Evolutionary conservation across 2,329 filamentous ascomycete species (phyloP), one percentile per base, ranked within the genome.

Genomic region (Fusarium secorum): DNA sequence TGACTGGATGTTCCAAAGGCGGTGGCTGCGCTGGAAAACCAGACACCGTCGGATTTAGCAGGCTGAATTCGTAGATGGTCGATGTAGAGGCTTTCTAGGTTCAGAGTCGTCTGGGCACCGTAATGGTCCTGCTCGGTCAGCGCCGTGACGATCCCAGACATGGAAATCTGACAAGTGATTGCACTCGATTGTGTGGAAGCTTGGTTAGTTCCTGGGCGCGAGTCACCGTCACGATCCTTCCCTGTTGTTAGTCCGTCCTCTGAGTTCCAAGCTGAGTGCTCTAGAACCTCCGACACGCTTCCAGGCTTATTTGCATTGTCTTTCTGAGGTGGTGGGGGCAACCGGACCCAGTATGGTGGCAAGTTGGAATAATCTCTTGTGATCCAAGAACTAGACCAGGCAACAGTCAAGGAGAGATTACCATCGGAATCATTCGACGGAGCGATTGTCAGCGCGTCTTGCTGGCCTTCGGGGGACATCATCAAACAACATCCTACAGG

Each of bases 401-500:
- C 78, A 1, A 89, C 84, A 3, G 85, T 83, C 36, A 90, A 77
- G 8, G 87, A 89, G 18, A 90, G 76, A 71, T 89, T 83, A 0
- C 88, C 88, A 70, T 90, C 88, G 0, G 87, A 88, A 69, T 90
- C 87, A 64, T 90, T 85, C 13, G 88, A 78, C 2, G 87, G 83
- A 7, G 85, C 86, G 36, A 90, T 81, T 2, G 83, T 83, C 55
- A 90, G 77, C 0, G 87, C 85, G 28, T 84, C 83, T 61, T 85
- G 78, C 11, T 78, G 79, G 3, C 83, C 82, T 62, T 86, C 84
- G 0, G 88, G 85, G 2, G 85, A 85, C 68, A 82, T 83, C 81
- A 90, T 84, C 56, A 91, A 76, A 0, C 84, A 79, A 36, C 87
- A 90, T 7, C 88, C 88, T 1, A 85, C 84, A 0, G 89, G 88